phyloP scores from a whole-genome alignment of 2,329 filamentous ascomycete species.

The Ophiostoma novo-ulmi region DNA sequence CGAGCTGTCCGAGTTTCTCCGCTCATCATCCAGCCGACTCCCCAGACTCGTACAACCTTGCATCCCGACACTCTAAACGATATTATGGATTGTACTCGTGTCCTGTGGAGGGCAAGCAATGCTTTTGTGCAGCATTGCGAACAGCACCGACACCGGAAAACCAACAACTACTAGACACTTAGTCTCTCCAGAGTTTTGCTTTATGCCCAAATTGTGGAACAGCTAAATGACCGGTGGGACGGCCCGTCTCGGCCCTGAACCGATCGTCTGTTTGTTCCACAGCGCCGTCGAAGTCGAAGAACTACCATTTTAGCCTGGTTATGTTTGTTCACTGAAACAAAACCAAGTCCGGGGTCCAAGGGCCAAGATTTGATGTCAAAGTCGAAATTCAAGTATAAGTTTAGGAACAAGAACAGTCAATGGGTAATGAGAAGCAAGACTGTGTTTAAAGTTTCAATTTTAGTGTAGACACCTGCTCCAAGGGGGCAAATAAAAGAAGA shows the following conservation, averaged over 20 bases:
- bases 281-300: constrained; percentile 16
- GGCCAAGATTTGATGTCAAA: background rate
- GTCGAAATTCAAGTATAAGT: background rate
- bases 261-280: constrained; percentile 1
- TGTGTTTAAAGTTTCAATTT: background rate
- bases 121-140: background rate
- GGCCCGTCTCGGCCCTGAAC: constrained; percentile 12
- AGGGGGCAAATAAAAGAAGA: background rate
- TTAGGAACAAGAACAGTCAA: background rate
- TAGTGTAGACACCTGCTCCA: background rate
- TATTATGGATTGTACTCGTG: background rate
- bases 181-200: background rate
- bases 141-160: background rate
- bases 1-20: background rate
- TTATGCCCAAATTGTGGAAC: constrained; percentile 10
- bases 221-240: background rate
- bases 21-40: background rate
- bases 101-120: background rate
- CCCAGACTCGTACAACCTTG: background rate
- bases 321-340: background rate
- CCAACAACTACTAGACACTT: background rate
- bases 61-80: background rate
- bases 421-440: background rate
- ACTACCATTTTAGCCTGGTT: background rate
- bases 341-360: background rate